Base-by-base conservation (phyloP, 2,329 filamentous ascomycete genomes). In the Clonostachys byssicola region DNA sequence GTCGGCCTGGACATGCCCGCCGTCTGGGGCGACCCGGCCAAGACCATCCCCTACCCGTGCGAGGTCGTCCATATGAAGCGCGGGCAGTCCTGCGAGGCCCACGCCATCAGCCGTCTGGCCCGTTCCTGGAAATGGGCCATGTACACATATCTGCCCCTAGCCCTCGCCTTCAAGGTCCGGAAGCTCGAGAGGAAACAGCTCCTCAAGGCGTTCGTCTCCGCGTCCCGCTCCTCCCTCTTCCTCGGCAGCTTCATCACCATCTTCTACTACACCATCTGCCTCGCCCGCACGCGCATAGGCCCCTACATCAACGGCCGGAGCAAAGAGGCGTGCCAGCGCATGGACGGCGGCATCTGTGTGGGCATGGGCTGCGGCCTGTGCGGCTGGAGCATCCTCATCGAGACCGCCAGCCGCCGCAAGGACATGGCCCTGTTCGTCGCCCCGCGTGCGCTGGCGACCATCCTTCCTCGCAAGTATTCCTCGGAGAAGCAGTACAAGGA, bases 241-340 rank as follows among this genome's bases (percentile, higher is more conserved):
- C 75, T 95, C 2, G 88, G 83, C 4, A 70, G 82, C 1, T 95
- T 92, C 63, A 86, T 95, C 53, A 73, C 81, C 1, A 69, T 91
- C 12, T 94, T 92, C 63, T 95, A 92, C 70, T 95, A 95, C 61
- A 84, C 86, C 30, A 86, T 95, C 5, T 95, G 90, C 60, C 79
- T 95, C 0, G 75, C 82, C 6, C 80, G 90, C 41, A 91, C 85
- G 2, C 77, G 88, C 12, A 51, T 94, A 7, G 89, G 89, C 0
- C 90, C 90, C 0, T 78, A 62, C 34, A 18, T 92, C 12, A 68
- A 92, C 20, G 78, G 81, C n/a, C 70, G 61, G 16, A 74, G 80
- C 50, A 63, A 63, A 1, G 54, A 61, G 2, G 59, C 68, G 20
- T 66, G 75, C 23, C 77, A 81, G 58, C 62, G 58, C 44, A 78